phyloP scores from a whole-genome alignment of 352 stramenopile species.

The Phytophthora europaea region DNA sequence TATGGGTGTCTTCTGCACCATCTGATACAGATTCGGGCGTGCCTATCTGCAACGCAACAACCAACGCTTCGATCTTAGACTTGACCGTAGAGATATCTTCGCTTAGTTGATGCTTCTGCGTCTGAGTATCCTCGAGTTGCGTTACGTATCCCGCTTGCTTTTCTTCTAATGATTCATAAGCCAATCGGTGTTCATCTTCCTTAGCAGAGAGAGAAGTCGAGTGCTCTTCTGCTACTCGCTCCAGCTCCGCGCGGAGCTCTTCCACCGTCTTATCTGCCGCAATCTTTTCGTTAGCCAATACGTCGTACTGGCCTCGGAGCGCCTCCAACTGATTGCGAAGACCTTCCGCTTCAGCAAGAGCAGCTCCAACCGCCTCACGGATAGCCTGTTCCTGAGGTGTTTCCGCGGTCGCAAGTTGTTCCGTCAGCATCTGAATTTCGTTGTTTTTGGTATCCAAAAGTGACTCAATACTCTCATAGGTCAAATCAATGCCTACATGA shows the following conservation, averaged over 20 bases:
- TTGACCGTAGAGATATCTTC: constrained; percentile 27
- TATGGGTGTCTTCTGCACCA: constrained; percentile 3
- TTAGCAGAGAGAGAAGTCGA: constrained; percentile 19
- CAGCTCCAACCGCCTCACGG: constrained; percentile 26
- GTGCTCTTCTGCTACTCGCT: constrained; percentile 39
- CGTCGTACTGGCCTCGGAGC: constrained; percentile 22
- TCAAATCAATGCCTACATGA: constrained; percentile 48
- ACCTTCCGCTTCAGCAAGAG: constrained; percentile 28
- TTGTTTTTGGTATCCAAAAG: constrained; percentile 61
- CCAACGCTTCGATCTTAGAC: constrained; percentile 28
- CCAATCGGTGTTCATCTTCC: constrained; percentile 22
- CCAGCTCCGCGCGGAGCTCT: constrained; percentile 32
- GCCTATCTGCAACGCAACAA: constrained; percentile 15
- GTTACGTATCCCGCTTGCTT: constrained; percentile 15
- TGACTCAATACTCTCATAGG: constrained; percentile 55
- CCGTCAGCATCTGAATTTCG: constrained; percentile 53
- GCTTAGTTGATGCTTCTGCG: constrained; percentile 21
- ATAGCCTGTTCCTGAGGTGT: constrained; percentile 28
- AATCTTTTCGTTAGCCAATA: constrained; percentile 15
- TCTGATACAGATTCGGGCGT: background rate
- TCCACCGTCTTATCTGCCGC: constrained; percentile 26
- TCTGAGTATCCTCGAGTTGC: constrained; percentile 18
- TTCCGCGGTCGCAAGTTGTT: constrained; percentile 35
- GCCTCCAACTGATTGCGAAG: constrained; percentile 35
- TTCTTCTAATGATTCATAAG: constrained; percentile 9